Evolutionary conservation across 129 eudicot genomes (phyloP).

Genomic region (Tagetes patula): DNA sequence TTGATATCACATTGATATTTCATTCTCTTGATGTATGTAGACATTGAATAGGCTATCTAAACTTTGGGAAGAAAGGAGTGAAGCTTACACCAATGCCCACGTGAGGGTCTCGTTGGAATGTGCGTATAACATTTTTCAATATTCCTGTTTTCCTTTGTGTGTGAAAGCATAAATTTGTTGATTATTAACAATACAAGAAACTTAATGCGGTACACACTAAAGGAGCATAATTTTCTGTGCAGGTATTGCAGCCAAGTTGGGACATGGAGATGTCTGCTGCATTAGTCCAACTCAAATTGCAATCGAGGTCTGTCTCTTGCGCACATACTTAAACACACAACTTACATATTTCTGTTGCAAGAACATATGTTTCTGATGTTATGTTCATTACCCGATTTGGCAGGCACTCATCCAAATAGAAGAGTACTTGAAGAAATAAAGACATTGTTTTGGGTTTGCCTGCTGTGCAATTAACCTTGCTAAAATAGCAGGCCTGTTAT

Average conservation of each 20-base stretch:
- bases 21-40: slow-evolving; percentile 34
- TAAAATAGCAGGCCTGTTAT: not conserved
- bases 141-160: not conserved
- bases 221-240: slow-evolving; percentile 6
- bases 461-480: slow-evolving; percentile 21
- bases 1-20: slow-evolving; percentile 6
- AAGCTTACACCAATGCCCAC: slow-evolving; percentile 70
- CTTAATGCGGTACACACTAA: not conserved
- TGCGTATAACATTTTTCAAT: slow-evolving; percentile 33
- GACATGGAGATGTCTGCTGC: slow-evolving; percentile 59
- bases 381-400: slow-evolving; percentile 13
- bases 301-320: slow-evolving; percentile 56
- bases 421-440: slow-evolving; percentile 33
- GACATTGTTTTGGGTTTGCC: slow-evolving; percentile 6
- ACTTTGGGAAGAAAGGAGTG: slow-evolving; percentile 77
- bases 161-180: not conserved
- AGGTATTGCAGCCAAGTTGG: slow-evolving; percentile 78
- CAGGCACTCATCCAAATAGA: slow-evolving; percentile 35
- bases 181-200: not conserved
- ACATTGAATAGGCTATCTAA: slow-evolving; percentile 54
- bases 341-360: slow-evolving; percentile 2
- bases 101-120: slow-evolving; percentile 78
- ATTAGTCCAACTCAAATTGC: slow-evolving; percentile 73
- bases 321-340: not conserved
- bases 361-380: slow-evolving; percentile 3